phyloP scores from a whole-genome alignment of 495 filamentous ascomycete species.

The Xylaria castorea region DNA sequence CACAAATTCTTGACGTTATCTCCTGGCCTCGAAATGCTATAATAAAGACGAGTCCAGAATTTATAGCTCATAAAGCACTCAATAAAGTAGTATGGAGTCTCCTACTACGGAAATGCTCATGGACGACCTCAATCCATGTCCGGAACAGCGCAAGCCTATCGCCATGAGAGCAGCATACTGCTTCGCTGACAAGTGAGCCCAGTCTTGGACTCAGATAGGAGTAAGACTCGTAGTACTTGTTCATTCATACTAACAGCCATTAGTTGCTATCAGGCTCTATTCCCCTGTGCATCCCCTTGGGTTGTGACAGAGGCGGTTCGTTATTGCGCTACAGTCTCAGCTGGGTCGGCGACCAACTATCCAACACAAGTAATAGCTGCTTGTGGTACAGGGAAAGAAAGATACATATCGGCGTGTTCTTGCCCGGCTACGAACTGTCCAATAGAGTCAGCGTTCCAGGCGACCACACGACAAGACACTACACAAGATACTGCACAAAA shows the following conservation, averaged over 20 bases:
- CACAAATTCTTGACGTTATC: neutral
- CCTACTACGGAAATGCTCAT: neutral
- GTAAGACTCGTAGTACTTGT: neutral
- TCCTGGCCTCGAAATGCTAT: neutral
- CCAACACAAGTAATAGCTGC: constrained; percentile 2
- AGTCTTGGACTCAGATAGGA: neutral
- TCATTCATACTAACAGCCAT: neutral
- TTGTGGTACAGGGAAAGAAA: neutral
- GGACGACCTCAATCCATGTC: neutral
- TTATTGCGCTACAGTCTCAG: neutral
- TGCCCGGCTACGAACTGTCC: constrained; percentile 12
- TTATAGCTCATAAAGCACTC: neutral
- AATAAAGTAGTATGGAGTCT: neutral
- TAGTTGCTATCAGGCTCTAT: constrained; percentile 11
- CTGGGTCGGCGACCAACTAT: neutral
- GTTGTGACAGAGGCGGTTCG: neutral
- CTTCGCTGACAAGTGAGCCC: neutral
- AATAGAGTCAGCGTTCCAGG: neutral
- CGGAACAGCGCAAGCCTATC: neutral
- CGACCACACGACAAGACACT: neutral
- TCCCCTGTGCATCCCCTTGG: constrained; percentile 2
- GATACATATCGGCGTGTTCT: constrained; percentile 15
- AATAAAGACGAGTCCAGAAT: neutral
- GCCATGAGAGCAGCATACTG: neutral
- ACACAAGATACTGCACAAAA: neutral